A percentile compares a stretch with the other conserved stretches of the same genome.
These are phyloP conservation scores for Xerocomellus chrysenteron DNA, from an alignment of 768 basidiomycete species.

Conservation along the genomic window DNA sequence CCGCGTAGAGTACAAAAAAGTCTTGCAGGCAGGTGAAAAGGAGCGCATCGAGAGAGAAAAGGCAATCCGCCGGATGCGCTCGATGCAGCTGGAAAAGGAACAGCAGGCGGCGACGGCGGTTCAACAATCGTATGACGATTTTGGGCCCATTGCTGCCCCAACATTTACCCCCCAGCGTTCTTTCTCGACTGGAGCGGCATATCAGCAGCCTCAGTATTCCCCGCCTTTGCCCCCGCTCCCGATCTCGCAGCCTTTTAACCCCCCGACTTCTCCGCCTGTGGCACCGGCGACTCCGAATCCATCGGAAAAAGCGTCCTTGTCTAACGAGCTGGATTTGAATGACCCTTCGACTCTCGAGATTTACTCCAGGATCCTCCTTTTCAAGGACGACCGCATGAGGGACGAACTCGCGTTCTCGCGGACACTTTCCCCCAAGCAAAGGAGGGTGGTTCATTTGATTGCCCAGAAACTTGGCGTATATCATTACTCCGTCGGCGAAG, in stretches of 20 bases:
- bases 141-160: slow-evolving; percentile 54
- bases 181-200: slow-evolving; percentile 60
- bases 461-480: slow-evolving; percentile 96
- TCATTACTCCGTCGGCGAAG: slow-evolving; percentile 91
- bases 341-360: slow-evolving; percentile 96
- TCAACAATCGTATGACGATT: slow-evolving; percentile 68
- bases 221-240: slow-evolving; percentile 43
- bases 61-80: slow-evolving; percentile 96
- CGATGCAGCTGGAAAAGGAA: slow-evolving; percentile 93
- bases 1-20: slow-evolving; percentile 99
- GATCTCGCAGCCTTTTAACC: slow-evolving; percentile 41
- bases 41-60: slow-evolving; percentile 98
- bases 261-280: slow-evolving; percentile 51
- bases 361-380: slow-evolving; percentile 92
- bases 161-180: slow-evolving; percentile 72
- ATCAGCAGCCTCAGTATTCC: slow-evolving; percentile 69
- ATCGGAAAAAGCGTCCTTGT: slow-evolving; percentile 59
- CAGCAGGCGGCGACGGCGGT: slow-evolving; percentile 38
- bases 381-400: slow-evolving; percentile 97
- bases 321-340: slow-evolving; percentile 87
- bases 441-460: slow-evolving; percentile 91
- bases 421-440: slow-evolving; percentile 77
- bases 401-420: slow-evolving; percentile 98
- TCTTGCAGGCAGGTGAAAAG: slow-evolving; percentile 98
- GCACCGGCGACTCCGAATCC: slow-evolving; percentile 59